Evolutionary conservation across 2,329 filamentous ascomycete genomes (phyloP).

Genomic region (Fusarium duplospermum): DNA sequence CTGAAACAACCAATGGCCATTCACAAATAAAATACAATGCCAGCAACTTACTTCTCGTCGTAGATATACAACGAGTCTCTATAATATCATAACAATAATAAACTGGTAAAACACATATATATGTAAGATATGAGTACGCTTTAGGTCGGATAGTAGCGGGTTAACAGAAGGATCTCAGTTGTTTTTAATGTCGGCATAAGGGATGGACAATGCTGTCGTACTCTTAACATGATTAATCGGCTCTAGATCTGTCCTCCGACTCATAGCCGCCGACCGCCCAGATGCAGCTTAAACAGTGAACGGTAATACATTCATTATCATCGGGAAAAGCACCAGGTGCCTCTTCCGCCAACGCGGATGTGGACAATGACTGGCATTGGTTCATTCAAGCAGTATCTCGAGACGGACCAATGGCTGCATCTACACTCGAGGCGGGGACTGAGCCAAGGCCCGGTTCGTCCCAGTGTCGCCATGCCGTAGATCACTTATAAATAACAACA

Average conservation of each 20-base stretch:
- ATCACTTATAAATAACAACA: background rate
- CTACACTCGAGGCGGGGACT: background rate
- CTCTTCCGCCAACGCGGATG: background rate
- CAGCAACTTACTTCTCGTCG: fast-evolving
- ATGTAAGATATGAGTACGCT: background rate
- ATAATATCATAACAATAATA: background rate
- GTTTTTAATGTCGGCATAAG: background rate
- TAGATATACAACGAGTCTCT: background rate
- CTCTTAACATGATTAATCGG: background rate
- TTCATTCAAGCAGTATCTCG: background rate
- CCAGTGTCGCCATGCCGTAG: too few species aligned
- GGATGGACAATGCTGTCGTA: background rate
- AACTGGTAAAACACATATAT: background rate
- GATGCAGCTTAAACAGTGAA: background rate
- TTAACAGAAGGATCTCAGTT: background rate
- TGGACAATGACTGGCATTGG: background rate
- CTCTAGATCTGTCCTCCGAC: background rate
- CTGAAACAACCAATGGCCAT: background rate
- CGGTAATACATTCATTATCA: background rate
- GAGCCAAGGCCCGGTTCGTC: background rate
- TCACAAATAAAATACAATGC: background rate
- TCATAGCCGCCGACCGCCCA: background rate
- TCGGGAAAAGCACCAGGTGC: background rate
- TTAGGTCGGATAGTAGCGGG: background rate
- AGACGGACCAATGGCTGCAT: background rate